phyloP scores from a whole-genome alignment of 2,329 filamentous ascomycete species.

The Cercospora beticola region DNA sequence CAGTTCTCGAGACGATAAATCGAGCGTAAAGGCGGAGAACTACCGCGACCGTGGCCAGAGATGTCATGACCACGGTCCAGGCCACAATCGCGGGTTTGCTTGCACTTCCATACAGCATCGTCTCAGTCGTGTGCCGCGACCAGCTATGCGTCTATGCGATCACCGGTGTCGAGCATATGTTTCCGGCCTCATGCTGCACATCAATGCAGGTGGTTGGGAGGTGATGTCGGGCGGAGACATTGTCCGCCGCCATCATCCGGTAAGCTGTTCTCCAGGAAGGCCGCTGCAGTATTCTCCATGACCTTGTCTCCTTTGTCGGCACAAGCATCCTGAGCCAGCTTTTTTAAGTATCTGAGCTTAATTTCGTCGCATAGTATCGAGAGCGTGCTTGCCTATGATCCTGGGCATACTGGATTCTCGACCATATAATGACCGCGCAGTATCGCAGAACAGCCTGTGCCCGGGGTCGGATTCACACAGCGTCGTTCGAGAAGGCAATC shows the following conservation, averaged over 20 bases:
- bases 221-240: neutral
- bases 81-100: slow-evolving; percentile 19
- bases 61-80: slow-evolving; percentile 26
- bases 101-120: neutral
- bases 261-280: neutral
- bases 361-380: neutral
- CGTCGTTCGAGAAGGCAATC: neutral
- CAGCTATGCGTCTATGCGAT: neutral
- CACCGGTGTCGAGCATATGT: neutral
- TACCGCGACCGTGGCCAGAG: slow-evolving; percentile 23
- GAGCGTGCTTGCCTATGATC: neutral
- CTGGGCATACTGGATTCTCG: neutral
- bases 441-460: neutral
- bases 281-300: neutral
- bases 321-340: neutral
- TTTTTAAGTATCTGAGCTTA: neutral
- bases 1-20: slow-evolving; percentile 9
- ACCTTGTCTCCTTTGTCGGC: neutral
- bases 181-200: neutral
- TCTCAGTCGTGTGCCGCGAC: neutral
- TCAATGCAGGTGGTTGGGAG: neutral
- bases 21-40: slow-evolving; percentile 22
- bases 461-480: neutral
- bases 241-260: neutral
- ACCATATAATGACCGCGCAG: neutral